These are phyloP conservation scores for Coemansia sp. DNA, from an alignment of 192 early-diverging fungal genomes.

Conservation along the genomic window DNA sequence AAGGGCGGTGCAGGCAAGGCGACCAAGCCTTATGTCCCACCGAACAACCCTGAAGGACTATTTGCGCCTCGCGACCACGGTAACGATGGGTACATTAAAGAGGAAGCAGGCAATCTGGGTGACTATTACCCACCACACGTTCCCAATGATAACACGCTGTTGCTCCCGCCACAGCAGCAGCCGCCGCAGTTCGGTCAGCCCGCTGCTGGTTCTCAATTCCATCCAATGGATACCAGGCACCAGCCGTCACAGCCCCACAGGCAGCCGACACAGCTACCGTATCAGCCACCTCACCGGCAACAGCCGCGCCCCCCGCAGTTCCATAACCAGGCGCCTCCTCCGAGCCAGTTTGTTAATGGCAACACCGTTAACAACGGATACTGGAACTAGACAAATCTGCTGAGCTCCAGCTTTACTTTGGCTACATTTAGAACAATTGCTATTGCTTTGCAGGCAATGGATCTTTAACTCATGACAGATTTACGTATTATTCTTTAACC, in stretches of 20 bases:
- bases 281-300: slow-evolving; percentile 1
- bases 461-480: background rate
- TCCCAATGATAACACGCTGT: slow-evolving; percentile 13
- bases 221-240: too few relatives aligned
- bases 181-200: slow-evolving; percentile 1
- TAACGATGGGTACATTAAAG: slow-evolving; percentile 34
- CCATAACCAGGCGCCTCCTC: slow-evolving; percentile 1
- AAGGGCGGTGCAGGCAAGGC: slow-evolving; percentile 8
- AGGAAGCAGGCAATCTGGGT: slow-evolving; percentile 5
- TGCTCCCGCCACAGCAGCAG: slow-evolving; percentile 18
- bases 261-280: slow-evolving; percentile 10
- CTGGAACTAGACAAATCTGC: background rate
- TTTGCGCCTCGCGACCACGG: slow-evolving; percentile 23
- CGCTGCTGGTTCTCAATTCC: background rate
- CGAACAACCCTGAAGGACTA: slow-evolving; percentile 15
- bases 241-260: slow-evolving; percentile 4
- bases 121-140: slow-evolving; percentile 1
- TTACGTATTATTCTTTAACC: background rate
- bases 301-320: background rate
- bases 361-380: slow-evolving; percentile 2
- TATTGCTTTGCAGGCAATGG: background rate
- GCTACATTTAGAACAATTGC: too few relatives aligned
- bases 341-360: slow-evolving; percentile 2
- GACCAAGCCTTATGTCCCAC: slow-evolving; percentile 15
- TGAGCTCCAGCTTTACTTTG: background rate